Percentiles rank a stretch among this genome's conserved stretches.
Evolutionary conservation across 2,329 filamentous ascomycete species (phyloP).

Genomic region (Pezicula carpinea): DNA sequence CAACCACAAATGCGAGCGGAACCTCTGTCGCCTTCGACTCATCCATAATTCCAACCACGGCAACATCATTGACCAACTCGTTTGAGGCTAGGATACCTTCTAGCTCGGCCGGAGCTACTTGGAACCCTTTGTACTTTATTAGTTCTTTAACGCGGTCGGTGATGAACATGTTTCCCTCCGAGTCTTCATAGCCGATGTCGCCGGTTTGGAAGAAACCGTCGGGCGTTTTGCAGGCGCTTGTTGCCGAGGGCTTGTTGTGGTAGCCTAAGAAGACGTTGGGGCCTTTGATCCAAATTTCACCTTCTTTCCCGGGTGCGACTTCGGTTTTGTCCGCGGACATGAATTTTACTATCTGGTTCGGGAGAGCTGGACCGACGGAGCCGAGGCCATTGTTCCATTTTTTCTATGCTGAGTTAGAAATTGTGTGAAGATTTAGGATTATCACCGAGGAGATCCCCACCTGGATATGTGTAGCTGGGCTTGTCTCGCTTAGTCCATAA

Average conservation of each 20-base stretch:
- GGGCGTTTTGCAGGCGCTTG: constrained; percentile 60
- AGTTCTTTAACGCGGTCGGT: constrained; percentile 75
- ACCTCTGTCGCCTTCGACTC: constrained; percentile 60
- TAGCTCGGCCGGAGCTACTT: constrained; percentile 62
- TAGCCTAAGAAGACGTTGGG: constrained; percentile 57
- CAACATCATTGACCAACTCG: constrained; percentile 48
- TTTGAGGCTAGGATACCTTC: constrained; percentile 43
- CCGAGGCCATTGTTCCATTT: constrained; percentile 77
- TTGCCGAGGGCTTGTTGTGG: constrained; percentile 59
- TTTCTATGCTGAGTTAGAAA: not conserved
- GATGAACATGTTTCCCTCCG: constrained; percentile 77
- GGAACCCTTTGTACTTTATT: constrained; percentile 61
- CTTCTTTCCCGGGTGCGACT: constrained; percentile 53
- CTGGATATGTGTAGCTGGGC: constrained; percentile 67
- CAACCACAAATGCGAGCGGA: constrained; percentile 61
- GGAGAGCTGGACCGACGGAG: constrained; percentile 68
- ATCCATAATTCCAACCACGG: constrained; percentile 59
- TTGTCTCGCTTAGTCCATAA: constrained; percentile 82
- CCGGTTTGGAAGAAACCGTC: constrained; percentile 81
- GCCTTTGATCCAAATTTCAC: constrained; percentile 66
- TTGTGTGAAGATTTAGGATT: not conserved
- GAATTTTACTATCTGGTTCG: constrained; percentile 75
- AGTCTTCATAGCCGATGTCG: constrained; percentile 74
- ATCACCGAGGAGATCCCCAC: constrained; percentile 35
- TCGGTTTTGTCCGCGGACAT: constrained; percentile 54